Conservation (phyloP, 352 stramenopile genomes). For the Phytophthora europaea region DNA sequence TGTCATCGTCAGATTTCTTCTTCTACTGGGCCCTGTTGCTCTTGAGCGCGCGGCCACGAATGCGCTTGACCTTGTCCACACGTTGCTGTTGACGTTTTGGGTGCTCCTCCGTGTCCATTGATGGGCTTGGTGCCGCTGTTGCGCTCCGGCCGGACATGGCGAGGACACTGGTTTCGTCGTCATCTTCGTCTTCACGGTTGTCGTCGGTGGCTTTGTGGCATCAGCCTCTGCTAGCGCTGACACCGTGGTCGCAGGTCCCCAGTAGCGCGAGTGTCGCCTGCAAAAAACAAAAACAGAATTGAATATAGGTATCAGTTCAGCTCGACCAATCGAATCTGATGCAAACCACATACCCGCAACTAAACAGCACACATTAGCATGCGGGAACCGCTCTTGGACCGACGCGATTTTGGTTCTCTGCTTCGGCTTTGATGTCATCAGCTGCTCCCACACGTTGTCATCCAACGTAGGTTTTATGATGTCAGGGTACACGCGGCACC, state of each 20-base stretch:
- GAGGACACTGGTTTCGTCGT: not conserved
- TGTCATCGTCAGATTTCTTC: no score
- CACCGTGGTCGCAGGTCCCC: not conserved
- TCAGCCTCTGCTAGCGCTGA: not conserved
- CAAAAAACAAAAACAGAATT: not conserved
- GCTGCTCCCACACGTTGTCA: slow-evolving; percentile 3
- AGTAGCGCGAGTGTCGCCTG: not conserved
- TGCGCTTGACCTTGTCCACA: no score
- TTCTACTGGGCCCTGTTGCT: no score
- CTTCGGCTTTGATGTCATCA: slow-evolving; percentile 1
- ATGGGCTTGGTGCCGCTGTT: no score
- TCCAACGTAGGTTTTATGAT: slow-evolving; percentile 8
- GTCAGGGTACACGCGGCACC: not conserved
- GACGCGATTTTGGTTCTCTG: slow-evolving; percentile 2
- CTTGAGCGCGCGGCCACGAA: no score
- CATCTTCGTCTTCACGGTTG: not conserved
- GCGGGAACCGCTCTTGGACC: not conserved
- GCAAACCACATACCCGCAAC: not conserved
- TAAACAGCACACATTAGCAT: not conserved
- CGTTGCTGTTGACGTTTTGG: no score
- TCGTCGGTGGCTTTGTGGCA: no score
- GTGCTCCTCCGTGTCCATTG: no score
- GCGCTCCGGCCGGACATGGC: no score
- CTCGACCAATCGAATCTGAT: not conserved
- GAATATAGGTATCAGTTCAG: not conserved